A percentile compares a stretch with the other conserved stretches of the same genome.
phyloP scores from a whole-genome alignment of 2,329 filamentous ascomycete genomes.

The Hymenoscyphus salicellus region DNA sequence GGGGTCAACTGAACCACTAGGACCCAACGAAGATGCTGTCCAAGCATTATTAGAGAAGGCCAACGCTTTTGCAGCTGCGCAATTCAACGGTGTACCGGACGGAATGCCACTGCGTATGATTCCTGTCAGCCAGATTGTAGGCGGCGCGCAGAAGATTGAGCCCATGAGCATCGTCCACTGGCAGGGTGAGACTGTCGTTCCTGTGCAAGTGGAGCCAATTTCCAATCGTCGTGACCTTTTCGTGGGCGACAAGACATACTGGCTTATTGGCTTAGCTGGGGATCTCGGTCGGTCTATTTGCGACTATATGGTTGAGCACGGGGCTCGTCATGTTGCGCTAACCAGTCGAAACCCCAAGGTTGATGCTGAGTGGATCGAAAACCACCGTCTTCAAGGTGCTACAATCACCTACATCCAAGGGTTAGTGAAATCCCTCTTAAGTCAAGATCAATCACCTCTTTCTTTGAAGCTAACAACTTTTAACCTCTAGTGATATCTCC shows the following conservation, averaged over 20 bases:
- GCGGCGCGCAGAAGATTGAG: not conserved
- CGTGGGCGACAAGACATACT: conserved; percentile 32
- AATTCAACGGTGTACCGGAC: not conserved
- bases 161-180: not conserved
- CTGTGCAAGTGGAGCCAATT: not conserved
- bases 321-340: conserved; percentile 39
- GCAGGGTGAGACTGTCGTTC: not conserved
- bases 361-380: conserved; percentile 30
- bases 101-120: not conserved
- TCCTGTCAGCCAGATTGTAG: not conserved
- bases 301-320: conserved; percentile 41
- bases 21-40: not conserved
- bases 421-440: no score
- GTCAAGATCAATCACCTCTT: no score
- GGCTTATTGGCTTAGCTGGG: conserved; percentile 31
- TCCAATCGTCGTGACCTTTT: not conserved
- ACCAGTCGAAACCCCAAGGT: conserved; percentile 41
- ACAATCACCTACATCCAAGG: not conserved
- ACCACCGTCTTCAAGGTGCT: not conserved
- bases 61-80: not conserved
- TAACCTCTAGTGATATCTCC: conserved; percentile 1
- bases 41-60: not conserved
- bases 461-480: not conserved
- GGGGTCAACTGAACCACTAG: not conserved
- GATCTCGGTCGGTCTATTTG: conserved; percentile 38